A percentile compares a stretch with the other conserved stretches of the same genome.
Conservation (phyloP, 1,139 yeast genomes). For the Magnusiomyces paraingens region DNA sequence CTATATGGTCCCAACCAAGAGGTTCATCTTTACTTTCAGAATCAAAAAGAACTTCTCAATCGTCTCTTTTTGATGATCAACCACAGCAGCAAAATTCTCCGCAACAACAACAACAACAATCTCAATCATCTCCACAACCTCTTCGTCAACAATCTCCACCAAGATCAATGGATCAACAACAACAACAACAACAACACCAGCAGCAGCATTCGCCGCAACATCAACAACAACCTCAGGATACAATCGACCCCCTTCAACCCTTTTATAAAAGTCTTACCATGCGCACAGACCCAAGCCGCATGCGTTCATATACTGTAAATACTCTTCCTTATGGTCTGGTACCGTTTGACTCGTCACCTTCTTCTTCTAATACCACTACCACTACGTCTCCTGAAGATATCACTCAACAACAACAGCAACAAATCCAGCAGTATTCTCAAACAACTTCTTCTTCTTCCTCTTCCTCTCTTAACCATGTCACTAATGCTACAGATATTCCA, state of each 20-base stretch:
- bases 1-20: conserved; percentile 27
- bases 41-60: conserved; percentile 18
- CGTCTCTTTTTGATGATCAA: conserved; percentile 16
- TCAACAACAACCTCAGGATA: background rate
- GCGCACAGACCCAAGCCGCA: conserved; percentile 34
- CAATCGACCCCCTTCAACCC: conserved; percentile 31
- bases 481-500: background rate
- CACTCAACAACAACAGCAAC: conserved; percentile 19
- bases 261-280: conserved; percentile 30
- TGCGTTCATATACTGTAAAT: conserved; percentile 37
- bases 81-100: conserved; percentile 5
- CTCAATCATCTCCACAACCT: conserved; percentile 6
- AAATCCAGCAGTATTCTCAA: conserved; percentile 12
- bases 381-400: conserved; percentile 8
- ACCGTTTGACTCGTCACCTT: conserved; percentile 18
- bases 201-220: background rate
- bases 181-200: conserved; percentile 2
- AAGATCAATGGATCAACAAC: conserved; percentile 5
- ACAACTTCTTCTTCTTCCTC: background rate
- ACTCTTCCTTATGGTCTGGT: conserved; percentile 26
- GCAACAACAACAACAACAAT: conserved; percentile 5
- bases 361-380: conserved; percentile 10
- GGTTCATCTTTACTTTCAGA: conserved; percentile 15
- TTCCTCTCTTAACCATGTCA: background rate
- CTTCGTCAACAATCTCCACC: conserved; percentile 8